These are phyloP conservation scores for Saccharomyces paradoxus DNA, from an alignment of 805 yeast species.

Conservation along the genomic window DNA sequence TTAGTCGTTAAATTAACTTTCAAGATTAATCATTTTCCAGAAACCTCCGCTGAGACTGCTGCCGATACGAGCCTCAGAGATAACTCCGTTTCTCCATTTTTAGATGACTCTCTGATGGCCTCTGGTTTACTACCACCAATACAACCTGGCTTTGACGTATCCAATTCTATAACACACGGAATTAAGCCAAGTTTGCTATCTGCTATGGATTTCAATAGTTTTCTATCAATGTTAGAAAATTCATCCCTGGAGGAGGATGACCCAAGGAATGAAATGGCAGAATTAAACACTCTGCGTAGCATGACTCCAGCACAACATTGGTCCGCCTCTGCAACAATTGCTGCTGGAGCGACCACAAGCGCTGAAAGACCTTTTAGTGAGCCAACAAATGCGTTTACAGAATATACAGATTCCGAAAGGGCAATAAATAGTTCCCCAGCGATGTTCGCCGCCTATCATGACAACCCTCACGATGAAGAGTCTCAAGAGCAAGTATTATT, in stretches of 20 bases:
- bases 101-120: not conserved
- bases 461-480: conserved; percentile 11
- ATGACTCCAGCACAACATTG: not conserved
- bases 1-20: conserved; percentile 12
- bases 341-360: not conserved
- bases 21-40: not conserved
- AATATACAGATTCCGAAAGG: not conserved
- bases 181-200: conserved; percentile 26
- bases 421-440: conserved; percentile 17
- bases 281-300: not conserved
- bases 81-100: not conserved
- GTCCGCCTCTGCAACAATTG: not conserved
- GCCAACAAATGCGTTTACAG: conserved; percentile 4
- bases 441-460: conserved; percentile 19
- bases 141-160: not conserved
- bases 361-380: conserved; percentile 14
- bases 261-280: not conserved
- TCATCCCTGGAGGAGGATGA: conserved; percentile 4
- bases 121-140: not conserved
- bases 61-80: conserved; percentile 1
- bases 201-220: conserved; percentile 24
- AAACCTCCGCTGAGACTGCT: not conserved
- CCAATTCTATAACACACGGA: conserved; percentile 5
- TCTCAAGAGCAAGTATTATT: not conserved
- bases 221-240: conserved; percentile 21